Evolutionary conservation across 1,284 basidiomycete genomes (phyloP).

Genomic region (Earliella scabrosa): DNA sequence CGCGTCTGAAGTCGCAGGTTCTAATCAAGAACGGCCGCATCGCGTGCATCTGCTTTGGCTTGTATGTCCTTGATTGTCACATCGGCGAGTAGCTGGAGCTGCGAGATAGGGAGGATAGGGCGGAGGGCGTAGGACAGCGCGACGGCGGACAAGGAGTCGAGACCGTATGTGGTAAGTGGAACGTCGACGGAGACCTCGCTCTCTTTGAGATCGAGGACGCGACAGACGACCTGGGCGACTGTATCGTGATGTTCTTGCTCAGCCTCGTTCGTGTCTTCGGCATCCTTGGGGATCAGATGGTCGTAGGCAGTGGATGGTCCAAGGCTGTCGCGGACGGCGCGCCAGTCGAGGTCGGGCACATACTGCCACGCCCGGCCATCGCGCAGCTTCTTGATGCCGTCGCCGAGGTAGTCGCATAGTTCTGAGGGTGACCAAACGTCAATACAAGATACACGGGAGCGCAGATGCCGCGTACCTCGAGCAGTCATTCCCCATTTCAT

Average conservation of each 20-base stretch:
- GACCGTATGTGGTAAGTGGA: constrained; percentile 45
- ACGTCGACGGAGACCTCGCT: constrained; percentile 41
- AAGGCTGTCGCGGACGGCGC: constrained; percentile 24
- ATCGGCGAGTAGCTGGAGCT: constrained; percentile 43
- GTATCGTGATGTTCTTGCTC: not conserved
- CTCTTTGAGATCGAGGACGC: constrained; percentile 34
- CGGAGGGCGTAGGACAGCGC: constrained; percentile 39
- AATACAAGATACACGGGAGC: constrained; percentile 6
- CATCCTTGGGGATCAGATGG: constrained; percentile 23
- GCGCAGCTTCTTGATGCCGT: constrained; percentile 31
- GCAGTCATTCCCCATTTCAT: constrained; percentile 35
- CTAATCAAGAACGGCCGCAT: no score
- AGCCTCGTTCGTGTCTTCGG: not conserved
- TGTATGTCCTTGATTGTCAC: constrained; percentile 27
- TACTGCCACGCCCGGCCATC: constrained; percentile 31
- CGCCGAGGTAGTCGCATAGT: constrained; percentile 36
- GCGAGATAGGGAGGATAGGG: constrained; percentile 35
- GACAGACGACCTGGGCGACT: constrained; percentile 23
- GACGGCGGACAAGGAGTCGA: constrained; percentile 45
- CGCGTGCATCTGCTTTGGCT: not conserved
- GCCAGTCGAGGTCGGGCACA: constrained; percentile 40
- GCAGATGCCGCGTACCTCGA: constrained; percentile 27
- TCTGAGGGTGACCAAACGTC: constrained; percentile 32
- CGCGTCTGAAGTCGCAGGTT: no score
- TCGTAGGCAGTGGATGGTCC: constrained; percentile 31